phyloP scores from a whole-genome alignment of 345 rosid species.

The Syzygium grande region DNA sequence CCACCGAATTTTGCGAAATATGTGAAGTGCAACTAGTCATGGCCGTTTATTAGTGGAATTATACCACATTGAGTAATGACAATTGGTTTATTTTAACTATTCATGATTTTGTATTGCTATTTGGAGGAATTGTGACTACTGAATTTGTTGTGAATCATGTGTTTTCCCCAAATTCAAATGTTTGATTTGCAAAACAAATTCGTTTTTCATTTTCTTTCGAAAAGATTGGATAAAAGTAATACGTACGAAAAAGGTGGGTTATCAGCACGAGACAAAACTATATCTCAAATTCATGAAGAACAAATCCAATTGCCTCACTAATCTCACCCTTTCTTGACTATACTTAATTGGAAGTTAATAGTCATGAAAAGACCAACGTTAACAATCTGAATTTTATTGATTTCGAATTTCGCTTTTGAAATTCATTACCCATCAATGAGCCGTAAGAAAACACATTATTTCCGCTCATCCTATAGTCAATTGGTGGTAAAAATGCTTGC shows the following conservation, averaged over 20 bases:
- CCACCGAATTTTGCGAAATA: background rate
- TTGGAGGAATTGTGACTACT: background rate
- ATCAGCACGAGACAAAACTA: background rate
- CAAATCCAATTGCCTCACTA: background rate
- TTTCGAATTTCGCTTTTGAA: accelerated
- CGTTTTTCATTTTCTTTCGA: background rate
- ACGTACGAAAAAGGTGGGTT: accelerated
- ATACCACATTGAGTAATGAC: background rate
- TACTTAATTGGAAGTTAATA: background rate
- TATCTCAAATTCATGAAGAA: background rate
- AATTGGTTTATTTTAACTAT: background rate
- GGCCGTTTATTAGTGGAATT: background rate
- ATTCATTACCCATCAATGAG: accelerated
- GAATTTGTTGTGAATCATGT: background rate
- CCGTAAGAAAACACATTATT: background rate
- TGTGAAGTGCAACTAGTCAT: background rate
- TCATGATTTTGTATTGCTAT: background rate
- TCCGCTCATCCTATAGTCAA: background rate
- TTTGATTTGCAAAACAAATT: background rate
- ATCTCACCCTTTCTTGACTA: accelerated
- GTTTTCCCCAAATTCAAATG: accelerated
- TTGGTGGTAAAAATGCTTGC: background rate
- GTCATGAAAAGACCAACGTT: accelerated
- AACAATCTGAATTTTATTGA: accelerated
- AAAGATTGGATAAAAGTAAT: background rate